Evolutionary conservation across 1,139 yeast genomes (phyloP).

Genomic region (Pneumocystis canis): DNA sequence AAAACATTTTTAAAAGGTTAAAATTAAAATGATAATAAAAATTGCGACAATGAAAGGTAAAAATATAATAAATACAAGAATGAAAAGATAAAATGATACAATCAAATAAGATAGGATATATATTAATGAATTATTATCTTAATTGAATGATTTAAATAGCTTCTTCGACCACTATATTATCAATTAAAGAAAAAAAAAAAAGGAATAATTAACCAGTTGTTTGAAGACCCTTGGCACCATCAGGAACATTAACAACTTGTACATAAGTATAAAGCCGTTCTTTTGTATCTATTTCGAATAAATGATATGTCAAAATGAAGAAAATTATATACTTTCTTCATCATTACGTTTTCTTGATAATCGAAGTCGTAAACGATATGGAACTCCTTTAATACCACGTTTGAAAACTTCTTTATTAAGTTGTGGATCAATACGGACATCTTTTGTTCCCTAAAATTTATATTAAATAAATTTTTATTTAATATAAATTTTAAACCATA

Average conservation of each 20-base stretch:
- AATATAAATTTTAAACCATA: conserved; percentile 34
- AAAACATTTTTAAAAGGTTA: not conserved
- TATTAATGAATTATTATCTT: not conserved
- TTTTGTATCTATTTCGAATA: conserved; percentile 45
- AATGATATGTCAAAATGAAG: too few relatives aligned
- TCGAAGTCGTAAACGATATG: conserved; percentile 95
- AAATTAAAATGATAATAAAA: not conserved
- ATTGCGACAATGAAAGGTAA: not conserved
- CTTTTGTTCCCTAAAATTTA: conserved; percentile 56
- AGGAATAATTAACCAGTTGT: not conserved
- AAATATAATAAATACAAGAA: not conserved
- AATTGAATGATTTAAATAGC: not conserved
- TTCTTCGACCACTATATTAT: not conserved
- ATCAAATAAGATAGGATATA: not conserved
- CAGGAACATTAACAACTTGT: conserved; percentile 55
- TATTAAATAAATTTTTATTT: not conserved
- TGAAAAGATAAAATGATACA: not conserved
- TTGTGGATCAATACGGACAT: conserved; percentile 97
- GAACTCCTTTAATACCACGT: conserved; percentile 99
- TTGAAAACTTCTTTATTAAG: conserved; percentile 98
- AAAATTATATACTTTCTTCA: conserved; percentile 51
- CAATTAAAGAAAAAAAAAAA: not conserved
- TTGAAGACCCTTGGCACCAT: not conserved
- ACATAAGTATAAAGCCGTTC: conserved; percentile 96
- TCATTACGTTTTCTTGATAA: conserved; percentile 99